Percentiles rank a stretch among this genome's conserved stretches.
Conservation (phyloP, 108 stramenopile genomes). For the Conticribra weissflogii region DNA sequence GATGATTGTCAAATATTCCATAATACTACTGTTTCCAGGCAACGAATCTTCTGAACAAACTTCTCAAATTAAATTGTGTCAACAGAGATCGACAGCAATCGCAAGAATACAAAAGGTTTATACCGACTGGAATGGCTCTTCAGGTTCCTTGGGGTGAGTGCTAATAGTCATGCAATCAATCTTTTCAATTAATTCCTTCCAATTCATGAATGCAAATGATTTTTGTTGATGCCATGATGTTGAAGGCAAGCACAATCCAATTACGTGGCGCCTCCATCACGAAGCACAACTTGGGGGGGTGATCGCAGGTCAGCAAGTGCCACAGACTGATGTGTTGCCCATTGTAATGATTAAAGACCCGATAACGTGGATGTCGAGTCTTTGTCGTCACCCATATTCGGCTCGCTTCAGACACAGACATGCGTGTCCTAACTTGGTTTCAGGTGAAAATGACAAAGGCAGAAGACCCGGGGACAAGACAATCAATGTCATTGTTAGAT, state of each 20-base stretch:
- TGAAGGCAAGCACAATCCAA: conserved; percentile 69
- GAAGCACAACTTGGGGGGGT: conserved; percentile 15
- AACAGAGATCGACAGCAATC: conserved; percentile 22
- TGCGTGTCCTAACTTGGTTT: conserved; percentile 53
- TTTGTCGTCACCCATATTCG: conserved; percentile 79
- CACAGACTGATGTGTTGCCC: conserved; percentile 58
- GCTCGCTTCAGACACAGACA: conserved; percentile 57
- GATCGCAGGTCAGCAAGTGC: neutral
- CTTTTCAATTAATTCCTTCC: neutral
- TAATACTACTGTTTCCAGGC: neutral
- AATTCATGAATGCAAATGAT: too few relatives aligned
- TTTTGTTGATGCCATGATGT: too few relatives aligned
- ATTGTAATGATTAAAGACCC: conserved; percentile 88
- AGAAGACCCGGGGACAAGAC: conserved; percentile 11
- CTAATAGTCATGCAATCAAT: neutral
- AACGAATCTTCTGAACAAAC: conserved; percentile 44
- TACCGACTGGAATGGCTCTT: conserved; percentile 25
- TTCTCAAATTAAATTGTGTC: conserved; percentile 43
- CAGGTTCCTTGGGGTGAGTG: conserved; percentile 81
- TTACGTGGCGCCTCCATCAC: neutral
- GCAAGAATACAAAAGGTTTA: conserved; percentile 22
- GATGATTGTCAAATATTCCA: neutral
- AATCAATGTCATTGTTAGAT: conserved; percentile 21
- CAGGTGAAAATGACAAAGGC: conserved; percentile 48
- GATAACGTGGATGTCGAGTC: conserved; percentile 82